Base-by-base conservation (phyloP, 169 alveolate genomes). In the Babesia bigemina region DNA sequence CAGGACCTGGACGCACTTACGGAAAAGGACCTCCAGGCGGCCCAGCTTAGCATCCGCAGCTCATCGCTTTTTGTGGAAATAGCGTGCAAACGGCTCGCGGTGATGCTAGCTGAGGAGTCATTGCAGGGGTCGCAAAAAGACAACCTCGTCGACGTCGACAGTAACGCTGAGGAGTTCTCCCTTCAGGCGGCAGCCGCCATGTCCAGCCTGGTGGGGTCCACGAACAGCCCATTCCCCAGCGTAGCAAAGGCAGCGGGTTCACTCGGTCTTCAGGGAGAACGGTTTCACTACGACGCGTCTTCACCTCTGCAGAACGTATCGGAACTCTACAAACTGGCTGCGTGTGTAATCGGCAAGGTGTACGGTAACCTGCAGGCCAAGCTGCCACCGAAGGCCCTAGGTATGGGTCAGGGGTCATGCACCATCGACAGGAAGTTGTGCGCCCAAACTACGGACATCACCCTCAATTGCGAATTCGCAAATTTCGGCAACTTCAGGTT, bases 391-490 rank as follows among this genome's bases (percentile, higher is more conserved):
- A 70, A 75, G 53, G 60, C 81, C 19, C 63, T 78, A 28, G 92
- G 92, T 6, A 84, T 85, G 88, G 92, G 92, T 0, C 22, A 75
- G 14, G 92, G 92, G n/a, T 76, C 87, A 14, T 83, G 92, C 36
- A 85, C 92, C 49, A 60, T 87, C 6, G 86, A 86, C 69, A 53
- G 84, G 69, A 28, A 29, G 39, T 21, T 86, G 45, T 81, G 86
- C 28, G 50, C 85, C 44, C 75, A 65, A 21, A 70, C 50, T 16
- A 53, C 61, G 22, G 72, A 55, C 17, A 59, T 48, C 47, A 52
- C 65, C 10, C 42, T 85, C 17, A 69, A 87, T 70, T 70, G 73
- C 36, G 91, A 77, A 48, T 87, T 87, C 53, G 76, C 36, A 17
- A 85, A 87, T 59, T 87, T 77, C 47, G 92, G 92, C 16, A 83